Evolutionary conservation across 805 yeast genomes (phyloP).

Genomic region (Myxozyma melibiosi): DNA sequence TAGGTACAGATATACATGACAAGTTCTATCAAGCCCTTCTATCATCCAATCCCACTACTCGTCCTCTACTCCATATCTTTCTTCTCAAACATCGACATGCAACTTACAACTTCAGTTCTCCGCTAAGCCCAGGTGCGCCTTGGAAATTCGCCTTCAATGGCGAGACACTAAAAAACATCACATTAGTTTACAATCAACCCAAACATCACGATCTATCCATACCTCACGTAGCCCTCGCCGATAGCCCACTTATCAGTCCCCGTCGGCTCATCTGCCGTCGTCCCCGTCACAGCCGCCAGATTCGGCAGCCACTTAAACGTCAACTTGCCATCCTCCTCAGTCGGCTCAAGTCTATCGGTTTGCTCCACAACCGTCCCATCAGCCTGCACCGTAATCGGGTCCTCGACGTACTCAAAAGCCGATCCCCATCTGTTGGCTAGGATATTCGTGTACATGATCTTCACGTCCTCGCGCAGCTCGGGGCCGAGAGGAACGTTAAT

Average conservation of each 20-base stretch:
- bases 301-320: conserved; percentile 84
- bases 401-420: conserved; percentile 49
- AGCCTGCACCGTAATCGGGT: conserved; percentile 23
- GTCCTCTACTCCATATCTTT: not conserved
- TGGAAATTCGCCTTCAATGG: conserved; percentile 73
- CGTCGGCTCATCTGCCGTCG: conserved; percentile 48
- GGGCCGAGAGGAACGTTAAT: conserved; percentile 78
- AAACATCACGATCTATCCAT: conserved; percentile 25
- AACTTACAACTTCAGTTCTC: conserved; percentile 55
- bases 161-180: conserved; percentile 53
- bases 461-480: conserved; percentile 59
- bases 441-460: conserved; percentile 73
- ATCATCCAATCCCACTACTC: not conserved
- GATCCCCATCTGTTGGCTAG: conserved; percentile 79
- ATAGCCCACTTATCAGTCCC: conserved; percentile 74
- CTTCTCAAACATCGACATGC: not conserved
- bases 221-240: conserved; percentile 61
- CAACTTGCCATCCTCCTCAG: conserved; percentile 48
- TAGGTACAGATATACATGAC: not conserved
- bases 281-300: conserved; percentile 64
- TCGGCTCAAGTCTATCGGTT: conserved; percentile 38
- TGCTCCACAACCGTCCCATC: conserved; percentile 25
- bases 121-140: conserved; percentile 52
- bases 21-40: not conserved
- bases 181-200: not conserved